phyloP scores from a whole-genome alignment of 1,284 basidiomycete genomes.

The Microbotryum scabiosae region DNA sequence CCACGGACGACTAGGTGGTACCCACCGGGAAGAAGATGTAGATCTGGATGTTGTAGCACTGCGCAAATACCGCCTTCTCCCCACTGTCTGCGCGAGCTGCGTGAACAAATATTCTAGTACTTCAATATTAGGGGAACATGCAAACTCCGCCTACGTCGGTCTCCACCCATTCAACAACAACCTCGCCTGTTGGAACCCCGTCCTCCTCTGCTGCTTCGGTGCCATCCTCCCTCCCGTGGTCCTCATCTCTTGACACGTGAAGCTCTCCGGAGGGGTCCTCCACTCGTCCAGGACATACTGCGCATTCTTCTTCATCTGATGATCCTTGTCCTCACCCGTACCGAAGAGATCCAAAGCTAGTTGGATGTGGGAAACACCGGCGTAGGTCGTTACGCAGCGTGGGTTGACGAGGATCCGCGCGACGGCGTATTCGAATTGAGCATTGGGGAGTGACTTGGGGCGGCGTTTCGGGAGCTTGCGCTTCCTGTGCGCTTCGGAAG shows the following conservation, averaged over 20 bases:
- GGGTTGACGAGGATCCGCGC: conserved; percentile 80
- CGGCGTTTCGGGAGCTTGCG: conserved; percentile 35
- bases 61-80: too few species aligned
- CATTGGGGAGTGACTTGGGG: conserved; percentile 61
- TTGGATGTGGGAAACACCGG: conserved; percentile 86
- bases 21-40: too few species aligned
- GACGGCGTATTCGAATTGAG: conserved; percentile 65
- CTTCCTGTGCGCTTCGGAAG: conserved; percentile 47
- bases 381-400: conserved; percentile 89
- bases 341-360: conserved; percentile 86
- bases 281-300: conserved; percentile 77
- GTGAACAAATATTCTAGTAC: too few species aligned
- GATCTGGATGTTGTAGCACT: too few species aligned
- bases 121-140: background rate
- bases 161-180: conserved; percentile 31
- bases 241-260: conserved; percentile 92
- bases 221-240: conserved; percentile 54
- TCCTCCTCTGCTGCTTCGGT: conserved; percentile 75
- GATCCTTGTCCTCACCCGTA: conserved; percentile 53
- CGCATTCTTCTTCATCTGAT: conserved; percentile 45
- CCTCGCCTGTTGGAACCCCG: conserved; percentile 53
- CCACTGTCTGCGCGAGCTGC: too few species aligned
- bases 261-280: conserved; percentile 86
- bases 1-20: too few species aligned
- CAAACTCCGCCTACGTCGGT: conserved; percentile 14